Base-by-base conservation (phyloP, 108 stramenopile species). In the Conticribra weissflogii region DNA sequence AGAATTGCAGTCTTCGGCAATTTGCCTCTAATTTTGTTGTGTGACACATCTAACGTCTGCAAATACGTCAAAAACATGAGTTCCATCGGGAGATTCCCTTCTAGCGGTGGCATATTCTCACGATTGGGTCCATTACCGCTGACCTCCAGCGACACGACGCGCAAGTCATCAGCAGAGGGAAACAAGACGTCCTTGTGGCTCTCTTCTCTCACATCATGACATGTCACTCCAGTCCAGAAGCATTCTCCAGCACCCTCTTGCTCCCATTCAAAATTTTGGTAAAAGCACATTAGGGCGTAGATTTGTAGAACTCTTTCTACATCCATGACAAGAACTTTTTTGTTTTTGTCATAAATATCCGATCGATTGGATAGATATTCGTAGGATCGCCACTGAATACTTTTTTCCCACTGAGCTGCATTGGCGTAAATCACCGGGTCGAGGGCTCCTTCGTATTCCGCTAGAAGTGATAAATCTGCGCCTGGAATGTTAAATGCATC, bases 301-400 rank as follows among this genome's bases (percentile, higher is more conserved):
- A 69, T 46, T 31, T 69, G 68, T 32, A 59, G 47, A 23, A 69
- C 59, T 12, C 55, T 48, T 45, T 59, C 68, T 3, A 29, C 32
- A 4, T 58, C 19, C 68, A 69, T 59, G 21, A 36, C 29, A 15
- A 55, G 46, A 22, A 18, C 9, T 33, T 69, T 68, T 2, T 54
- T 59, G 4, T 28, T 14, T 23, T 59, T 59, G 58, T 69, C 32
- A 22, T 59, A 24, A 17, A 69, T 27, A 34, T 69, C 68, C 0
- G 54, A n/a, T 14, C 68, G 68, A 28, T 59, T 55, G 28, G 21
- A 36, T 31, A 69, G 24, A 23, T 56, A 69, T 18, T 23, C 1
- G 59, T 69, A 69, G 5, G 68, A 27, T 51, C 33, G 44, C 68
- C 68, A 69, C 52, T 69, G 68, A 16, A 59, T 32, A 49, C 58